Percentiles rank a stretch among this genome's conserved stretches.
phyloP scores from a whole-genome alignment of 2,329 filamentous ascomycete genomes.

The Rugonectria rugulosa region DNA sequence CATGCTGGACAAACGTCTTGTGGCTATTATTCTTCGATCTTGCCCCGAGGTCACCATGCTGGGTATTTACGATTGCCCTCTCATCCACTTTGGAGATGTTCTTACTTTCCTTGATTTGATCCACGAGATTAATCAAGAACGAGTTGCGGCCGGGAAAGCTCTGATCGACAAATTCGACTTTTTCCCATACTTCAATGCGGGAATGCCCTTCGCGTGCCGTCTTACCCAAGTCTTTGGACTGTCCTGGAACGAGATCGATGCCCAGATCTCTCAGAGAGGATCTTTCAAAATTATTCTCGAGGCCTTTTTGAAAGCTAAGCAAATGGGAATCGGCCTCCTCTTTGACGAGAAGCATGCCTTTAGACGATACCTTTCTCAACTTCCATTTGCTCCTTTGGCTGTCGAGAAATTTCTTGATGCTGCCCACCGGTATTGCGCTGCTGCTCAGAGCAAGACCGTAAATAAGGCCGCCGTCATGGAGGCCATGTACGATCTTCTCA shows the following conservation, averaged over 20 bases:
- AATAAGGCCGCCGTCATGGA: conserved; percentile 20
- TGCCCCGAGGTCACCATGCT: conserved; percentile 43
- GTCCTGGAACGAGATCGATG: conserved; percentile 33
- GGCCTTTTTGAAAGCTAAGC: conserved; percentile 43
- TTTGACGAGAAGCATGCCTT: conserved; percentile 44
- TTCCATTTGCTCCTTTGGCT: conserved; percentile 41
- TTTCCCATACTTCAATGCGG: conserved; percentile 43
- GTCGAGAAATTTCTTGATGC: conserved; percentile 45
- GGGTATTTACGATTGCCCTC: conserved; percentile 48
- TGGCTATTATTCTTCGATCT: conserved; percentile 45
- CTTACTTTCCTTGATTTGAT: conserved; percentile 46
- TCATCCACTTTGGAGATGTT: conserved; percentile 48
- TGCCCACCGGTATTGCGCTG: conserved; percentile 40
- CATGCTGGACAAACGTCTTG: conserved; percentile 43
- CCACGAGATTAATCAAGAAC: conserved; percentile 47
- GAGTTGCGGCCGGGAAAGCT: conserved; percentile 22
- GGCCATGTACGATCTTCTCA: conserved; percentile 44
- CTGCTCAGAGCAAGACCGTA: conserved; percentile 4
- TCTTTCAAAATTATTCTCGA: conserved; percentile 45
- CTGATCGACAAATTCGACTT: conserved; percentile 43
- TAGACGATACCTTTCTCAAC: conserved; percentile 36
- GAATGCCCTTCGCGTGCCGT: conserved; percentile 29
- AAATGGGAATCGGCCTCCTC: conserved; percentile 40
- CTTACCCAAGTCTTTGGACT: conserved; percentile 40
- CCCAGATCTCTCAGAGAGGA: conserved; percentile 43